Evolutionary conservation across 768 basidiomycete genomes (phyloP), one percentile per base, ranked within the genome.

Genomic region (Boletus subcaerulescens): DNA sequence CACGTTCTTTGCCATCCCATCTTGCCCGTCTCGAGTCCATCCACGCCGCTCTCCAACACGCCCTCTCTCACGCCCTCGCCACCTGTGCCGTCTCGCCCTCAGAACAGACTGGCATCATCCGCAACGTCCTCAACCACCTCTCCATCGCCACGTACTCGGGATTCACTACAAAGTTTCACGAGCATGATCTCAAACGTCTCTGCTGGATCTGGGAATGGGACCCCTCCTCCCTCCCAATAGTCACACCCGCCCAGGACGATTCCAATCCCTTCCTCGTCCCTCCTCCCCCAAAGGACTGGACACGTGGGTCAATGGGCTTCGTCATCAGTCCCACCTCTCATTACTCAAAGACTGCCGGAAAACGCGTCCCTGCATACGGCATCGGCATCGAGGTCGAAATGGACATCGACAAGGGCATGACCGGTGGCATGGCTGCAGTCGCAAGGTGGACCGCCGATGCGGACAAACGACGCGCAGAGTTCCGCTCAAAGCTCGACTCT

Each of bases 131-230:
- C 45, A 92, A 89, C 62, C 84, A 91, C 63, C 66, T 87, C 46
- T 87, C 91, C 36, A 69, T 91, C 45, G 76, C 76, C 47, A 84
- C 85, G 26, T 90, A 90, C 67, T 65, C 82, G 33, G 89, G 88
- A 10, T 73, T 92, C 41, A 73, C 80, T 2, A 78, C 83, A 4
- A 80, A 82, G 51, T 84, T 90, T 59, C 78, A 80, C 32, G 58
- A 83, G n/a, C 80, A 85, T 46, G 91, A 91, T 63, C 74, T 93
- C 44, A 81, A 76, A 53, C 78, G 87, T 55, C 78, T 93, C 18
- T 92, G 91, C 71, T 93, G 91, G 91, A 56, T 93, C 15, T 92
- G 91, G 89, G 91, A 93, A 67, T 93, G 91, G 91, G 85, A 91
- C 63, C 79, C 80, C 7, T 69, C 79, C 42, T 57, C 74, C 6